Conservation (phyloP, 345 rosid genomes). For the Bruguiera parviflora region DNA sequence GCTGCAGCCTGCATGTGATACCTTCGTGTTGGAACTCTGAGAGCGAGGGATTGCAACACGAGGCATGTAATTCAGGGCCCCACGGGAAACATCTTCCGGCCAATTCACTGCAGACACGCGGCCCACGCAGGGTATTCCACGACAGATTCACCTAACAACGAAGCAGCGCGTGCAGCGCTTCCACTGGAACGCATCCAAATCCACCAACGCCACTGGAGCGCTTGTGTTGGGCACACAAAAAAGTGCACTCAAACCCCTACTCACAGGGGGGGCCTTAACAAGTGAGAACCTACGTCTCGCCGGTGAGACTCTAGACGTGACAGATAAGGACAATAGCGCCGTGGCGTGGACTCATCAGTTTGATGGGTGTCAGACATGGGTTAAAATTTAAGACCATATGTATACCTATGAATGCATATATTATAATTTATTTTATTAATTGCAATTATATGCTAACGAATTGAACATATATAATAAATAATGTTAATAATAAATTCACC, state of each 20-base stretch:
- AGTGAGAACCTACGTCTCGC: constrained; percentile 11
- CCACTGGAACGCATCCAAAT: not conserved
- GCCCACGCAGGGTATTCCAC: not conserved
- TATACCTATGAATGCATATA: too few species aligned
- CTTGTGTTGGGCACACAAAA: not conserved
- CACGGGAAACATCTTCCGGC: not conserved
- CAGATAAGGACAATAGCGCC: constrained; percentile 21
- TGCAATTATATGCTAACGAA: too few species aligned
- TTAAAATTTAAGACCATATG: too few species aligned
- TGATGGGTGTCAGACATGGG: not conserved
- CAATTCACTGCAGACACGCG: too few species aligned
- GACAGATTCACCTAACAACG: not conserved
- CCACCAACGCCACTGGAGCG: constrained; percentile 15
- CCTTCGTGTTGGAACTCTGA: constrained; percentile 1
- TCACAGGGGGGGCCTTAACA: not conserved
- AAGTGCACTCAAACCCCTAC: constrained; percentile 15
- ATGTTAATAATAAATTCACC: too few species aligned
- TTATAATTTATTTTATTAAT: too few species aligned
- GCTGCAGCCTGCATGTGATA: constrained; percentile 27
- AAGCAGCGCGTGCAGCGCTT: constrained; percentile 10
- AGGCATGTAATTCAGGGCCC: not conserved
- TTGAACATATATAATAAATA: too few species aligned
- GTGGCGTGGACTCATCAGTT: not conserved
- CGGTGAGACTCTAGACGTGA: constrained; percentile 47
- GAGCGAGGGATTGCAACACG: not conserved